Evolutionary conservation across 2,329 filamentous ascomycete species (phyloP), one percentile per base, ranked within the genome.

Genomic region (Aspergillus aculeatus): DNA sequence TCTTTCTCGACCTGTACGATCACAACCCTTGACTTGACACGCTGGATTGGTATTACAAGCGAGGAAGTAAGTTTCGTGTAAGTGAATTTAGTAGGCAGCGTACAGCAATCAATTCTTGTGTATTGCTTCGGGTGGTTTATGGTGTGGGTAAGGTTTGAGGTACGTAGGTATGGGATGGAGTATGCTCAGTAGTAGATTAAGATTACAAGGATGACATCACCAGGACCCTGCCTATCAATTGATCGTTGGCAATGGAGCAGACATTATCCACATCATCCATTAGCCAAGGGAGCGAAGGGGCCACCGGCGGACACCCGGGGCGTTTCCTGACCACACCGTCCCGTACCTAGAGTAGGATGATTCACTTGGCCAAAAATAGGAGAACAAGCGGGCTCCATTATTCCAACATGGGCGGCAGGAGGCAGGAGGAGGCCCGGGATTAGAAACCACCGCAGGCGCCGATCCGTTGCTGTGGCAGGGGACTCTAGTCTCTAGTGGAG

Each of bases 401-500:
- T 54, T 23, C 49, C 52, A 32, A 7, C 51, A 56, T 23, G 58
- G 59, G 59, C 54, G 64, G 64, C 59, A 64, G 64, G 62, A 53
- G 64, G 64, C 59, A 64, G 64, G 62, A 53, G 64, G 62, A 50
- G 47, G 14, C 32, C 32, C 32, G 32, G 14, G 50, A 23, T 51
- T 44, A 50, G 44, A 35, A 49, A 32, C 29, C 59, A 44, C 16
- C 16, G 38, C 50, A n/a, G 54, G 55, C 47, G 50, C 58, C 52
- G 41, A 52, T 55, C 63, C 56, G 71, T 74, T 74, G 72, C 72
- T 72, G 66, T 72, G 71, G 71, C 72, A 73, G 67, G 66, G 58
- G 66, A 66, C 54, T 35, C 11, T 16, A 16, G 32, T 54, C 31
- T 35, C 11, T 16, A 57, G 71, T 71, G 71, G 71, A 68, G 68